A percentile compares a stretch with the other conserved stretches of the same genome.
phyloP scores from a whole-genome alignment of 1,284 basidiomycete genomes.

The Microbotryomycetes sp. region DNA sequence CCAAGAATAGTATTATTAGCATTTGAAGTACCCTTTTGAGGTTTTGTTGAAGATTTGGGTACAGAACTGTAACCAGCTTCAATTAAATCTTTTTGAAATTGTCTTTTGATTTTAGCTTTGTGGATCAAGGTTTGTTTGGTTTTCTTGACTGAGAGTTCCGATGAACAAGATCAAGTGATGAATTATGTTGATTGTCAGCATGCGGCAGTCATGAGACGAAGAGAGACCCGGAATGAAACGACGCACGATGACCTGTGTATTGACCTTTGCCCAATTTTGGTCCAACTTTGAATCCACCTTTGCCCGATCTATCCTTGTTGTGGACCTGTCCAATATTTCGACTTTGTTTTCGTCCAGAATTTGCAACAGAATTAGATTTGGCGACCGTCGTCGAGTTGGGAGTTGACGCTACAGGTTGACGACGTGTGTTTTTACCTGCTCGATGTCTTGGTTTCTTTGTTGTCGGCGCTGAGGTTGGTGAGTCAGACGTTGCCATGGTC shows the following conservation, averaged over 20 bases:
- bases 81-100: conserved; percentile 26
- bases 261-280: conserved; percentile 25
- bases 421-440: not conserved
- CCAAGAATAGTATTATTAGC: not conserved
- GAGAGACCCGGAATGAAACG: not conserved
- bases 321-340: too few species aligned
- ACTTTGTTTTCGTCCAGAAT: too few species aligned
- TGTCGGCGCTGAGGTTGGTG: not conserved
- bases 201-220: not conserved
- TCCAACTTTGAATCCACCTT: conserved; percentile 28
- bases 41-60: not conserved
- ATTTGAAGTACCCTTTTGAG: not conserved
- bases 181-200: not conserved
- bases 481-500: not conserved
- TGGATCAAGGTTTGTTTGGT: conserved; percentile 34
- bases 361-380: too few species aligned
- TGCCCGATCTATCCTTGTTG: too few species aligned
- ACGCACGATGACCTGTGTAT: conserved; percentile 31
- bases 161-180: not conserved
- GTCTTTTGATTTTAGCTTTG: conserved; percentile 31
- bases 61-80: conserved; percentile 24
- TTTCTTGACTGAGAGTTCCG: conserved; percentile 11
- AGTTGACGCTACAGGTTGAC: not conserved
- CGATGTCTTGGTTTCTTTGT: not conserved
- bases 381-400: too few species aligned